phyloP scores from a whole-genome alignment of 2,329 filamentous ascomycete species.

The Colletotrichum tofieldiae region DNA sequence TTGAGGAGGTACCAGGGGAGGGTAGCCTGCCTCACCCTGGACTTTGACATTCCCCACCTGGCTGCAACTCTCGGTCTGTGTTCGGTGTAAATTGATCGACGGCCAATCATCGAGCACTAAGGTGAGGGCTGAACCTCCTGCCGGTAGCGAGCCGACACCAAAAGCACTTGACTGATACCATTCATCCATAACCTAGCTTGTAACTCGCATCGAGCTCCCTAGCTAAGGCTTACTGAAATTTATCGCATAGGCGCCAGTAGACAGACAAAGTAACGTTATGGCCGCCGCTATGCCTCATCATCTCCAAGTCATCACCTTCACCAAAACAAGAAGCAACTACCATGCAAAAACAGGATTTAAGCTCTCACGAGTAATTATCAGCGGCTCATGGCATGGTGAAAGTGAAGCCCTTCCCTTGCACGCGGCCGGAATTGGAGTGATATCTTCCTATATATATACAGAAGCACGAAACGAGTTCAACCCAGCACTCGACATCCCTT shows the following conservation, averaged over 20 bases:
- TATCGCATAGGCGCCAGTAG: background rate
- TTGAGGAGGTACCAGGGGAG: background rate
- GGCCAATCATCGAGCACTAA: background rate
- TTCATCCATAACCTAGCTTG: background rate
- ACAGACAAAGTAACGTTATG: background rate
- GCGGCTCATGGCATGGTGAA: constrained; percentile 16
- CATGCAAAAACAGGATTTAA: background rate
- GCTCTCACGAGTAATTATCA: constrained; percentile 3
- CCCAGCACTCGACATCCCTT: constrained; percentile 1
- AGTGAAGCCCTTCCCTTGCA: constrained; percentile 1
- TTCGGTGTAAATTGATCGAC: background rate
- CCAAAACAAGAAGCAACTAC: background rate
- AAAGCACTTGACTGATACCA: background rate
- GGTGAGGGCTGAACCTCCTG: background rate
- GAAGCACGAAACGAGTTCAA: constrained; percentile 29
- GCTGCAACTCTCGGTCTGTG: background rate
- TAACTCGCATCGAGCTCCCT: background rate
- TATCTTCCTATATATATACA: constrained; percentile 36
- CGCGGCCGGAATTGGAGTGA: constrained; percentile 1
- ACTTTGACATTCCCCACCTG: background rate
- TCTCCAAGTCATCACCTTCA: background rate
- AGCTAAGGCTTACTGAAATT: background rate
- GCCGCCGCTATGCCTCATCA: background rate
- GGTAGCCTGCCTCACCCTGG: background rate
- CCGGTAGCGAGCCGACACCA: background rate